Conservation (phyloP, 1,284 basidiomycete species). For the Puccinia coronata region DNA sequence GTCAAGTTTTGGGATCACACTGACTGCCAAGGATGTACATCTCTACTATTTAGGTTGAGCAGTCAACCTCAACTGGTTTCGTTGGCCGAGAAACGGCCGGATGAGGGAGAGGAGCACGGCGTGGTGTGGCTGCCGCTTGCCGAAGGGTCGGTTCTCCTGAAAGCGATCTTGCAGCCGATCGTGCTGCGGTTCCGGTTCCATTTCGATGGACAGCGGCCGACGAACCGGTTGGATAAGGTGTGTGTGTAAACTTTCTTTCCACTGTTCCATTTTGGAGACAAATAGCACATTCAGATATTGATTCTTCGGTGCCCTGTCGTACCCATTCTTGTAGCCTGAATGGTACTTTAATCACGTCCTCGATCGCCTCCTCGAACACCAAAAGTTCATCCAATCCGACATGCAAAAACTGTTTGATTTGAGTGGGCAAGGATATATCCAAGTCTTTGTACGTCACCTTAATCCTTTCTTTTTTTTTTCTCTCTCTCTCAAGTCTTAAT, state of each 20-base stretch:
- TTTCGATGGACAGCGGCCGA: conserved; percentile 81
- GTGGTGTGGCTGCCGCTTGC: conserved; percentile 1
- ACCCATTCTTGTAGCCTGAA: conserved; percentile 76
- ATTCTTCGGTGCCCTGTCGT: no score
- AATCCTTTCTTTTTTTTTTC: conserved; percentile 37
- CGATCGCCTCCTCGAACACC: conserved; percentile 64
- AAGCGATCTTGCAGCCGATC: conserved; percentile 81
- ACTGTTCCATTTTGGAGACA: no score
- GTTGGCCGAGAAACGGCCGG: neutral
- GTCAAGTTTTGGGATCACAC: neutral
- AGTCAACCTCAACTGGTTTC: neutral
- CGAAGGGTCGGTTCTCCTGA: conserved; percentile 60
- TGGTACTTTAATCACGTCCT: conserved; percentile 93
- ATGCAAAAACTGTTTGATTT: conserved; percentile 39
- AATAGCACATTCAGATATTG: no score
- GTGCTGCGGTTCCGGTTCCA: conserved; percentile 90
- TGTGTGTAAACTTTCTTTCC: no score
- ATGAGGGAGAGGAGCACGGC: neutral
- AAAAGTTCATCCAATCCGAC: conserved; percentile 30
- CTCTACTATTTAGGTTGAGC: neutral
- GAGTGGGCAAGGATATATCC: conserved; percentile 24
- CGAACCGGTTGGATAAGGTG: conserved; percentile 83
- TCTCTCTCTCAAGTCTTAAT: neutral
- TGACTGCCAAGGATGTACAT: neutral
- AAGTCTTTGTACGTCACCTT: conserved; percentile 55